Evolutionary conservation across 441 rosid species (phyloP).

Genomic region (Viola pubescens): DNA sequence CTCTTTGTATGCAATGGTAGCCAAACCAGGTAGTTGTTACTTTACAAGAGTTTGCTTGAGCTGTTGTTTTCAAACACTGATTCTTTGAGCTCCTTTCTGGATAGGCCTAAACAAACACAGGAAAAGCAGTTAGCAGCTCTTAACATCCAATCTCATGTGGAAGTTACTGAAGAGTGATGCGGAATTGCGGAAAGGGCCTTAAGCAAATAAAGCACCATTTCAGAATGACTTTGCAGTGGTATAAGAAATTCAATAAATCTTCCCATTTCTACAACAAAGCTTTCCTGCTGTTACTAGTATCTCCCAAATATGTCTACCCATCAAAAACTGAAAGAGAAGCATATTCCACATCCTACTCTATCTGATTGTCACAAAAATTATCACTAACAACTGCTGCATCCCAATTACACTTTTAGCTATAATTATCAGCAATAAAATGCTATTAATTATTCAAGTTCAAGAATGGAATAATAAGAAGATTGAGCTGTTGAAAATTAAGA

Average conservation of each 20-base stretch:
- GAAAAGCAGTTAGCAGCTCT: slow-evolving; percentile 12
- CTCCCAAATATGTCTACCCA: too few relatives aligned
- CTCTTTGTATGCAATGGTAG: slow-evolving; percentile 46
- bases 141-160: background rate
- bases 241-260: background rate
- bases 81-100: slow-evolving; percentile 32
- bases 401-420: background rate
- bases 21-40: slow-evolving; percentile 91
- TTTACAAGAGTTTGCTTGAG: slow-evolving; percentile 61
- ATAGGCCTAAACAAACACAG: slow-evolving; percentile 52
- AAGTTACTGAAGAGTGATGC: slow-evolving; percentile 5
- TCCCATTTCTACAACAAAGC: too few relatives aligned
- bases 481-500: slow-evolving; percentile 6
- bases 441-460: background rate
- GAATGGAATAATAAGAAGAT: background rate
- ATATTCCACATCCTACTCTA: too few relatives aligned
- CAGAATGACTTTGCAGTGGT: background rate
- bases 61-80: slow-evolving; percentile 53
- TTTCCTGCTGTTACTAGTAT: too few relatives aligned
- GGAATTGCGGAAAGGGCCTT: background rate
- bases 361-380: background rate
- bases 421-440: background rate
- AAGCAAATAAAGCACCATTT: slow-evolving; percentile 7
- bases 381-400: background rate
- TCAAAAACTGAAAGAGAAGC: too few relatives aligned